Percentiles rank a stretch among this genome's conserved stretches.
Conservation (phyloP, 768 basidiomycete species). For the Trametes sanguinea region DNA sequence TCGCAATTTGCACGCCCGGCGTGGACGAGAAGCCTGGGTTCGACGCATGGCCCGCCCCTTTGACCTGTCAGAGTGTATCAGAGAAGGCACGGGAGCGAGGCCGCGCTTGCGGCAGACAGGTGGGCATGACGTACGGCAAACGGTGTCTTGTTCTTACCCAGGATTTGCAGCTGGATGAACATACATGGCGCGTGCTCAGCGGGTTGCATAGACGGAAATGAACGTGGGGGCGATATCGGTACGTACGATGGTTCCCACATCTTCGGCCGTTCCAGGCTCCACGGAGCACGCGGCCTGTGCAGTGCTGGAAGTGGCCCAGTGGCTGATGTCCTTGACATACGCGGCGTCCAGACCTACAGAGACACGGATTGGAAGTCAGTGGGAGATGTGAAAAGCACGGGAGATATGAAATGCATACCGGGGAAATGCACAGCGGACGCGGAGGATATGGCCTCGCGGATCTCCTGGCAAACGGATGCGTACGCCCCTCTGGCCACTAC, state of each 20-base stretch:
- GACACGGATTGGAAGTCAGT: neutral
- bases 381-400: neutral
- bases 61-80: conserved; percentile 29
- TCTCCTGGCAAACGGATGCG: conserved; percentile 36
- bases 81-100: neutral
- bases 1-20: conserved; percentile 37
- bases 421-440: conserved; percentile 49
- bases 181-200: neutral
- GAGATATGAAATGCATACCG: conserved; percentile 30
- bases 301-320: conserved; percentile 55
- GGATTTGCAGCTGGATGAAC: conserved; percentile 45
- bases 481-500: neutral
- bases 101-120: neutral
- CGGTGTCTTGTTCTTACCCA: conserved; percentile 46
- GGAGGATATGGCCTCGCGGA: conserved; percentile 41
- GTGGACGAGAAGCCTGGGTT: conserved; percentile 41
- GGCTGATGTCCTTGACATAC: conserved; percentile 46
- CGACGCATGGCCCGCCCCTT: conserved; percentile 38
- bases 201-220: neutral
- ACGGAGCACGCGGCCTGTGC: conserved; percentile 54
- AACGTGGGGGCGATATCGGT: conserved; percentile 9
- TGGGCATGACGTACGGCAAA: conserved; percentile 49
- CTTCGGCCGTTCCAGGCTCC: conserved; percentile 55
- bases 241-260: conserved; percentile 52
- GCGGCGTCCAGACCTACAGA: conserved; percentile 13